Conservation (phyloP, 208 protist genomes). For the Leishmania lainsoni region DNA sequence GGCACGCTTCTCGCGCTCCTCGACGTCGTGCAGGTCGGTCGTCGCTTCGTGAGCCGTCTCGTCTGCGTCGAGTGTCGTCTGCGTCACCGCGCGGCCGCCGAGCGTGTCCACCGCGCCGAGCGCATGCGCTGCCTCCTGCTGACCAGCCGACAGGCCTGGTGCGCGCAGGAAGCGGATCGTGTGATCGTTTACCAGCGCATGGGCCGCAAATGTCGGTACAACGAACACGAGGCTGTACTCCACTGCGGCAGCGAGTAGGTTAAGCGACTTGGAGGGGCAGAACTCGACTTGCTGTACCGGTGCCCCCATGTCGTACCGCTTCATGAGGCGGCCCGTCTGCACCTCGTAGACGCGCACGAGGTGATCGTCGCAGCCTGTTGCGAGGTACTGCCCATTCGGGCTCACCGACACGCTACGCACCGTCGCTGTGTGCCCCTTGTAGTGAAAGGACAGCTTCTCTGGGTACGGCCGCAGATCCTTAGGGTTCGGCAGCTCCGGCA, state of each 20-base stretch:
- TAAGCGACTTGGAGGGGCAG: conserved; percentile 91
- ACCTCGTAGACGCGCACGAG: conserved; percentile 98
- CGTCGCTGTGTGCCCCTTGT: conserved; percentile 95
- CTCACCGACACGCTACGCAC: conserved; percentile 94
- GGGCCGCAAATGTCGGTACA: conserved; percentile 83
- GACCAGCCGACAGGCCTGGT: conserved; percentile 51
- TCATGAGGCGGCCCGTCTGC: conserved; percentile 95
- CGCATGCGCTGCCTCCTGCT: conserved; percentile 14
- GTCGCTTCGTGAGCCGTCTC: conserved; percentile 72
- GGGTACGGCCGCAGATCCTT: conserved; percentile 99
- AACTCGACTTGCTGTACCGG: conserved; percentile 94
- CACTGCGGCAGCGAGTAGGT: conserved; percentile 89
- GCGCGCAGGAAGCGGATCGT: conserved; percentile 87
- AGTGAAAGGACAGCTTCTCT: conserved; percentile 93
- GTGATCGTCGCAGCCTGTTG: conserved; percentile 96
- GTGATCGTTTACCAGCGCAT: conserved; percentile 85
- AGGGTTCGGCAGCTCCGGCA: conserved; percentile 98
- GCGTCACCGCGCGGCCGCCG: conserved; percentile 77
- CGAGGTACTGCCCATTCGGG: conserved; percentile 97
- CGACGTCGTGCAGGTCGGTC: conserved; percentile 81
- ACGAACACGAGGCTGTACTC: conserved; percentile 92
- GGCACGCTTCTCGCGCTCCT: conserved; percentile 88
- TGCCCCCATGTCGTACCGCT: conserved; percentile 89
- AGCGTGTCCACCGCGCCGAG: conserved; percentile 62
- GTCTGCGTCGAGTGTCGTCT: conserved; percentile 81